Evolutionary conservation across 495 filamentous ascomycete genomes (phyloP).

Genomic region (Pyrenopolyporus hunteri): DNA sequence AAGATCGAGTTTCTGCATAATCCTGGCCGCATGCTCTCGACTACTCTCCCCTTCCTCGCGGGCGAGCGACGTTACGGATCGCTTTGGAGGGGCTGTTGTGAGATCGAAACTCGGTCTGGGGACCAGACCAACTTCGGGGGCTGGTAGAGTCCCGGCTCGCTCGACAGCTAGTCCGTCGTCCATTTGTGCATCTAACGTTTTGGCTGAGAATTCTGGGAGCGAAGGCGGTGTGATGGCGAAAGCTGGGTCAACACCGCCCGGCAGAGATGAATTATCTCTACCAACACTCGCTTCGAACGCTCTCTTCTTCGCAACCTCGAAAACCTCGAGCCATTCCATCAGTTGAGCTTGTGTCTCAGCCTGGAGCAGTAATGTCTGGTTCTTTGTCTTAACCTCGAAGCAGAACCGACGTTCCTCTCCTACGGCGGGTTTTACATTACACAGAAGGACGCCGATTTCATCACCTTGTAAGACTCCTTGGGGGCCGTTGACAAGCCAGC

Average conservation of each 20-base stretch:
- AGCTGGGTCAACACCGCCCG: slow-evolving; percentile 75
- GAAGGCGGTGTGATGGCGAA: slow-evolving; percentile 90
- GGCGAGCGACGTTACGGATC: slow-evolving; percentile 51
- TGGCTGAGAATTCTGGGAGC: slow-evolving; percentile 87
- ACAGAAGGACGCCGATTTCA: slow-evolving; percentile 92
- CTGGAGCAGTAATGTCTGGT: slow-evolving; percentile 85
- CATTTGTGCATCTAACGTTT: slow-evolving; percentile 70
- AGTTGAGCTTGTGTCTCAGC: slow-evolving; percentile 90
- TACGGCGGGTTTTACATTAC: slow-evolving; percentile 86
- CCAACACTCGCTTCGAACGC: slow-evolving; percentile 78
- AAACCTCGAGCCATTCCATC: slow-evolving; percentile 88
- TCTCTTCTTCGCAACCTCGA: slow-evolving; percentile 90
- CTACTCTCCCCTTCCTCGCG: slow-evolving; percentile 67
- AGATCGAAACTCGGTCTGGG: slow-evolving; percentile 77
- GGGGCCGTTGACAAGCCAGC: slow-evolving; percentile 86
- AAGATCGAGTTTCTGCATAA: slow-evolving; percentile 91
- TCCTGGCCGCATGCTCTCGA: slow-evolving; percentile 79
- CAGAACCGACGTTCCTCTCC: slow-evolving; percentile 95
- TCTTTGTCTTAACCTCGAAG: slow-evolving; percentile 99
- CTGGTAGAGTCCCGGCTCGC: slow-evolving; percentile 62
- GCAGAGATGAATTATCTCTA: slow-evolving; percentile 59
- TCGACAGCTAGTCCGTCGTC: slow-evolving; percentile 46
- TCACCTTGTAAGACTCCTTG: slow-evolving; percentile 95
- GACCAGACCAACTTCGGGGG: slow-evolving; percentile 64
- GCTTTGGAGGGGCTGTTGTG: slow-evolving; percentile 51